Conservation (phyloP, 108 stramenopile genomes). For the Licmophora abbreviata region DNA sequence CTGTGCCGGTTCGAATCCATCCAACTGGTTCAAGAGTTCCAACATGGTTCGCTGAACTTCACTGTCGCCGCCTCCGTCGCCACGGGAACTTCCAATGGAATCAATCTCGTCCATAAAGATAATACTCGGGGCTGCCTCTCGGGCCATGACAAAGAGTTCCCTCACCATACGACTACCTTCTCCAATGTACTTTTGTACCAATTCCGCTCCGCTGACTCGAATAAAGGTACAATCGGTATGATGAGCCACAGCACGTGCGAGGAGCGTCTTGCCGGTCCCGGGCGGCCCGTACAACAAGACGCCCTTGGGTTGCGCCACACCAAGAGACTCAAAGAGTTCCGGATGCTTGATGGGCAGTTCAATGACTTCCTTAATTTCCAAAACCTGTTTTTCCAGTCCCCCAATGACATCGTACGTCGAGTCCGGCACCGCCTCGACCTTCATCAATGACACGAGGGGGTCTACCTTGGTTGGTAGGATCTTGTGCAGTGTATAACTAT, state of each 20-base stretch:
- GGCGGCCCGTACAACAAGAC: conserved; percentile 98
- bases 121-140: conserved; percentile 97
- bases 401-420: conserved; percentile 99
- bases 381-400: conserved; percentile 97
- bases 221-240: conserved; percentile 99
- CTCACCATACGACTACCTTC: conserved; percentile 99
- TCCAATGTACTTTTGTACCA: conserved; percentile 99
- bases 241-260: conserved; percentile 99
- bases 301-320: conserved; percentile 98
- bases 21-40: conserved; percentile 97
- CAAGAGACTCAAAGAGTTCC: conserved; percentile 96
- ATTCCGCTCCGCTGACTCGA: conserved; percentile 96
- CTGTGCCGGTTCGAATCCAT: conserved; percentile 98
- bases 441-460: conserved; percentile 97
- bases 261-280: conserved; percentile 98
- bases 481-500: conserved; percentile 98
- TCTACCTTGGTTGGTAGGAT: conserved; percentile 99
- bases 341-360: conserved; percentile 99
- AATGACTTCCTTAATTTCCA: conserved; percentile 99
- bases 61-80: conserved; percentile 90
- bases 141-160: conserved; percentile 99
- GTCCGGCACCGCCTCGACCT: conserved; percentile 99
- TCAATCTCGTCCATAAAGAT: conserved; percentile 99
- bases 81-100: conserved; percentile 87
- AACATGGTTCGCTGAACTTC: conserved; percentile 99